Conservation (phyloP, 768 basidiomycete species). For the Sistotremastrum niveocremeum region DNA sequence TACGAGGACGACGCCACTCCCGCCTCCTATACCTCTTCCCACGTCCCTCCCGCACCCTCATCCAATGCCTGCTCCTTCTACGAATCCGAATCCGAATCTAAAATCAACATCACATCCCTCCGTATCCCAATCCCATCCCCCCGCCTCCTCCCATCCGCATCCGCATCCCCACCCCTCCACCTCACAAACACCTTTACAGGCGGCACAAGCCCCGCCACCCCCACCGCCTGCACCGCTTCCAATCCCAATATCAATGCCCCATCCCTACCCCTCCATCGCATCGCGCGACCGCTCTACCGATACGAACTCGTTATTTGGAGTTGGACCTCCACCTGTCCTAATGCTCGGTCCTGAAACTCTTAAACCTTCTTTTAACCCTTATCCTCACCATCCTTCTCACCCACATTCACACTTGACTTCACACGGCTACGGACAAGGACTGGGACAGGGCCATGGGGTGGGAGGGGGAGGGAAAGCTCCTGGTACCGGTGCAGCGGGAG, state of each 20-base stretch:
- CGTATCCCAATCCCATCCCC: not conserved
- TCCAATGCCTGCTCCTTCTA: slow-evolving; percentile 5
- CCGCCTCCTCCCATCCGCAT: slow-evolving; percentile 1
- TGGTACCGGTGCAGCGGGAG: not conserved
- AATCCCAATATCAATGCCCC: slow-evolving; percentile 4
- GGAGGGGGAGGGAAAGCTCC: not conserved
- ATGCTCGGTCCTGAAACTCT: not conserved
- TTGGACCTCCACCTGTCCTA: not conserved
- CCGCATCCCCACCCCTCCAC: slow-evolving; percentile 7
- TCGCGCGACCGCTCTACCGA: not conserved
- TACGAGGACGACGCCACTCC: not conserved
- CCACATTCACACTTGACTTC: slow-evolving; percentile 1
- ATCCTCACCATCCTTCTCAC: slow-evolving; percentile 2
- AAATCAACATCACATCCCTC: slow-evolving; percentile 7
- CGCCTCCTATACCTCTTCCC: slow-evolving; percentile 4
- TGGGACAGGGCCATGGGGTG: not conserved
- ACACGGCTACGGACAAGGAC: slow-evolving; percentile 1
- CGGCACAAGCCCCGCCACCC: slow-evolving; percentile 6
- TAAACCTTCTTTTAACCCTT: slow-evolving; percentile 1
- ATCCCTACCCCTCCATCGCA: not conserved
- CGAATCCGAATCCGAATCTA: not conserved
- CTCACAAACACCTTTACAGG: slow-evolving; percentile 11
- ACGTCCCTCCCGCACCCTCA: slow-evolving; percentile 1
- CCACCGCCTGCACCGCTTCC: slow-evolving; percentile 10
- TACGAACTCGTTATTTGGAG: not conserved